phyloP scores from a whole-genome alignment of 2,329 filamentous ascomycete genomes.

The Alternaria novae-zelandiae region DNA sequence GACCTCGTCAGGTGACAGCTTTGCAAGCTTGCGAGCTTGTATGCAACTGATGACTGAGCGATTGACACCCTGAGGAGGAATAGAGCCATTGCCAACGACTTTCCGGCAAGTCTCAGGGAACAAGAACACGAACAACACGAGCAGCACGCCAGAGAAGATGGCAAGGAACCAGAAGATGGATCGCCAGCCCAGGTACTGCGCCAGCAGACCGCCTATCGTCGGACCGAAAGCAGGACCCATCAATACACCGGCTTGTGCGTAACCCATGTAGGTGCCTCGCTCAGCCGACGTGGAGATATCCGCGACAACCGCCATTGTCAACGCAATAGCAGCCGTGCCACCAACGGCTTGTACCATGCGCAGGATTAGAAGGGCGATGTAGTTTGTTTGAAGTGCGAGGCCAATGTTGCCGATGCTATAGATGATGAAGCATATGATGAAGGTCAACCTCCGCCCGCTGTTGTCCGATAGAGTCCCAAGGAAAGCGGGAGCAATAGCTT shows the following conservation, averaged over 20 bases:
- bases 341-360: constrained; percentile 50
- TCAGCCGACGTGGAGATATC: constrained; percentile 74
- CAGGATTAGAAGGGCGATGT: constrained; percentile 43
- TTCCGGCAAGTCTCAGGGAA: constrained; percentile 54
- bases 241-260: constrained; percentile 62
- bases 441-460: constrained; percentile 59
- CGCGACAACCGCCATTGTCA: constrained; percentile 74
- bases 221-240: constrained; percentile 44
- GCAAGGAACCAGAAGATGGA: constrained; percentile 52
- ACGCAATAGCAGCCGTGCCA: constrained; percentile 54
- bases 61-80: constrained; percentile 41
- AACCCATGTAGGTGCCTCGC: constrained; percentile 74
- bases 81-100: constrained; percentile 52
- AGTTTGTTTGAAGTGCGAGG: constrained; percentile 47
- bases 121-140: constrained; percentile 46
- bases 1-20: not conserved
- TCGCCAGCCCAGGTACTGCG: constrained; percentile 46
- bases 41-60: constrained; percentile 39
- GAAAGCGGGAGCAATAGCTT: constrained; percentile 61
- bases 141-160: constrained; percentile 49
- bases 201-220: constrained; percentile 41
- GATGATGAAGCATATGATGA: constrained; percentile 53
- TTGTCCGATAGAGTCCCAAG: constrained; percentile 61
- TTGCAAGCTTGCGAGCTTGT: constrained; percentile 32
- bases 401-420: constrained; percentile 48